Evolutionary conservation across 176 grass and related monocot genomes (phyloP), one percentile per base, ranked within the genome.

Genomic region (Carex myosuroides): DNA sequence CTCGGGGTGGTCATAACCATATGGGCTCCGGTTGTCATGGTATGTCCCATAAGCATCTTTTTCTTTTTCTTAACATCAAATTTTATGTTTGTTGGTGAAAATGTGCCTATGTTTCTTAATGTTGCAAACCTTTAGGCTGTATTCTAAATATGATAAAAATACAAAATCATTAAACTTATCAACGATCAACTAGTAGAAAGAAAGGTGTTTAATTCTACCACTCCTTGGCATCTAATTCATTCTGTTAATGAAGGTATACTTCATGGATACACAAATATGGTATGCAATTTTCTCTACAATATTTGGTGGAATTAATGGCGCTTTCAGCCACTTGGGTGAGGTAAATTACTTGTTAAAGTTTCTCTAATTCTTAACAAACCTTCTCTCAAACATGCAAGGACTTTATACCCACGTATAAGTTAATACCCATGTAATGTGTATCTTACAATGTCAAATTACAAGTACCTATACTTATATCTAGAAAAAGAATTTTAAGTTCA

Each of bases 261-360:
- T 99, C 81, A 99, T 99, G 93, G 96, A 99, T 79, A 89, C 96
- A 13, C 93, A 95, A 91, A 99, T 99, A 93, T 99, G 96, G 96
- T 99, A 99, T 46, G 91, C 91, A 64, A 99, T 99, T 92, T 99
- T 99, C 87, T 99, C 93, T 53, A 99, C 96, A 42, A 87, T 99
- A 86, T 92, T 85, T 83, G 96, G 96, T 66, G 96, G 96, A 83
- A 88, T 95, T 52, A 90, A 84, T 82, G 96, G 96, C 69, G 93
- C 93, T 61, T 99, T 99, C 72, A 95, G 96, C 83, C 96, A 75
- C 84, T 77, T 99, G 87, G 96, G 96, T 85, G 96, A 99, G 93
- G 96, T 99, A 73, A 33, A 83, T 86, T 54, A 57, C 76, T 87
- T 89, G 37, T 70, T 16, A 29, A 54, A 72, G 64, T 16, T 53